Conservation (phyloP, 2,329 filamentous ascomycete genomes). For the Fusarium buxicola region DNA sequence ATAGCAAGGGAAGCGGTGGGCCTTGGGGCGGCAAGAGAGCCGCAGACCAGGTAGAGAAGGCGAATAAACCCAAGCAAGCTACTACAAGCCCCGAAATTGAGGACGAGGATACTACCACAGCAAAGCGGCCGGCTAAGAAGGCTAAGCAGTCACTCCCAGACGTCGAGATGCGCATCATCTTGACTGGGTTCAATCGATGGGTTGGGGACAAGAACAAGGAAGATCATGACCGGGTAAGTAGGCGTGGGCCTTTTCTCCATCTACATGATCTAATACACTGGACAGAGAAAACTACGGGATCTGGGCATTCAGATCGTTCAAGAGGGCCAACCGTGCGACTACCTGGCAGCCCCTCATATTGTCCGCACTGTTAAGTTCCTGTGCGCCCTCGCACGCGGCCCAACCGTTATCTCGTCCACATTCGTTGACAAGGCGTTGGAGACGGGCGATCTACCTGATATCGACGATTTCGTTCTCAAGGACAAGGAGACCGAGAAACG, state of each 20-base stretch:
- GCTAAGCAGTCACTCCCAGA: constrained; percentile 69
- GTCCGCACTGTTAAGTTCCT: constrained; percentile 96
- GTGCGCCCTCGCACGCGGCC: constrained; percentile 83
- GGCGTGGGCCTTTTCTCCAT: constrained; percentile 4
- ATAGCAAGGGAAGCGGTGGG: constrained; percentile 58
- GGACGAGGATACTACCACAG: constrained; percentile 58
- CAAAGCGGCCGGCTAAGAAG: constrained; percentile 69
- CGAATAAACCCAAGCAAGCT: constrained; percentile 58
- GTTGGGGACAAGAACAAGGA: constrained; percentile 78
- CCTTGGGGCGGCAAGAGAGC: constrained; percentile 74
- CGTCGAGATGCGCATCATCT: constrained; percentile 78
- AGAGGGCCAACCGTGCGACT: constrained; percentile 81
- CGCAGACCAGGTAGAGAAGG: constrained; percentile 67
- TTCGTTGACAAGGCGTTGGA: constrained; percentile 85
- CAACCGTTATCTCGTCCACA: constrained; percentile 78
- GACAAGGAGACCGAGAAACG: constrained; percentile 80
- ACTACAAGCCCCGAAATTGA: constrained; percentile 59
- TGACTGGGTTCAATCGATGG: constrained; percentile 90
- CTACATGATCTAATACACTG: constrained; percentile 31
- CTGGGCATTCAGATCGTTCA: constrained; percentile 85
- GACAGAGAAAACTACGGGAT: constrained; percentile 80
- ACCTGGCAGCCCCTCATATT: constrained; percentile 87
- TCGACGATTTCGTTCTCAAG: constrained; percentile 74
- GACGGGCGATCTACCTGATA: constrained; percentile 71
- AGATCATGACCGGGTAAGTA: constrained; percentile 80